Evolutionary conservation across 441 rosid species (phyloP).

Genomic region (Gossypium aridum): DNA sequence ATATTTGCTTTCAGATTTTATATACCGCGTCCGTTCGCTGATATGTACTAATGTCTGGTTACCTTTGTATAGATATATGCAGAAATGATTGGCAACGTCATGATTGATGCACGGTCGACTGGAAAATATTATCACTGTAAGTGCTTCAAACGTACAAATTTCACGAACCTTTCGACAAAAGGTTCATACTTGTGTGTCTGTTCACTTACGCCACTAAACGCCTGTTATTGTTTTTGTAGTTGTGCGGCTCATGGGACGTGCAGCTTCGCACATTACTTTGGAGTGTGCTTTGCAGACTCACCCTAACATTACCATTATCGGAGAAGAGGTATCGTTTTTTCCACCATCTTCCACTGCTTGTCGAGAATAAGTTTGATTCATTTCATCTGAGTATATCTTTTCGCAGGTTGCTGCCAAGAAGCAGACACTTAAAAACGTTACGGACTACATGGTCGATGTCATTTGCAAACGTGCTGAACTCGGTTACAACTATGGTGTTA

Average conservation of each 20-base stretch:
- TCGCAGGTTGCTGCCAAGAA: conserved; percentile 84
- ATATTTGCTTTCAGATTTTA: not conserved
- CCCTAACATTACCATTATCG: conserved; percentile 88
- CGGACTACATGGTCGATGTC: conserved; percentile 83
- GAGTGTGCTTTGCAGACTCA: conserved; percentile 99
- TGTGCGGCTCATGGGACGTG: conserved; percentile 99
- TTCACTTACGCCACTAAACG: not conserved
- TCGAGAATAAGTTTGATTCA: too few relatives aligned
- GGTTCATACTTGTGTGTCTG: not conserved
- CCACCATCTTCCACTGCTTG: not conserved
- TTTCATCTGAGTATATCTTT: not conserved
- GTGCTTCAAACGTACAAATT: conserved; percentile 20
- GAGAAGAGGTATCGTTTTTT: conserved; percentile 75
- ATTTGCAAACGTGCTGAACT: conserved; percentile 75
- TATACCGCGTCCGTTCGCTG: not conserved
- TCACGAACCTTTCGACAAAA: conserved; percentile 1
- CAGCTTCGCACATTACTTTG: conserved; percentile 97
- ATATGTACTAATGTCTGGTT: not conserved
- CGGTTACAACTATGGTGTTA: conserved; percentile 92
- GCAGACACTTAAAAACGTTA: conserved; percentile 82
- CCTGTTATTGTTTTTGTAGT: conserved; percentile 36
- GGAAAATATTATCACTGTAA: conserved; percentile 98
- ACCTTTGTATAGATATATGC: conserved; percentile 68
- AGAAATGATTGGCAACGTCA: conserved; percentile 99
- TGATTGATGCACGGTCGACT: conserved; percentile 98